Conservation (phyloP, 1,284 basidiomycete species). For the Malassezia slooffiae region DNA sequence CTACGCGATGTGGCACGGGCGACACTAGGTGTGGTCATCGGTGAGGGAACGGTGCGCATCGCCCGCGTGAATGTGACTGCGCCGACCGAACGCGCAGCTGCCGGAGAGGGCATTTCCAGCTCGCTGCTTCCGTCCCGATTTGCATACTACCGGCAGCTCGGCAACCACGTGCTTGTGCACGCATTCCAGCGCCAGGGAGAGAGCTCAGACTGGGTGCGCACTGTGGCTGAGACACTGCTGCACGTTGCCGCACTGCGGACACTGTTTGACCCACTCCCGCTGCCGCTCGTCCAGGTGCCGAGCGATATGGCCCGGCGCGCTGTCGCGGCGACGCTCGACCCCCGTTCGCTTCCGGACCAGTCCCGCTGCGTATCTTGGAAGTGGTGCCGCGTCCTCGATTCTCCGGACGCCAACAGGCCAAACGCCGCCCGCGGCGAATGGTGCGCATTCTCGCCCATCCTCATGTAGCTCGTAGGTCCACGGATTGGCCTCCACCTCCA, state of each 20-base stretch:
- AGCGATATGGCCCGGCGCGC: slow-evolving; percentile 1
- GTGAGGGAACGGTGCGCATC: neutral
- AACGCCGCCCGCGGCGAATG: slow-evolving; percentile 4
- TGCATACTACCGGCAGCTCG: slow-evolving; percentile 3
- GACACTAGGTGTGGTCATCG: neutral
- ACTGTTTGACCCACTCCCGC: slow-evolving; percentile 7
- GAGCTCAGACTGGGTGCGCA: neutral
- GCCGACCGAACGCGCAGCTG: neutral
- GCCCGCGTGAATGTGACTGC: slow-evolving; percentile 1
- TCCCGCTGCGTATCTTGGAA: slow-evolving; percentile 5
- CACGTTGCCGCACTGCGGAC: slow-evolving; percentile 11
- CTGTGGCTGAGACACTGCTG: slow-evolving; percentile 1
- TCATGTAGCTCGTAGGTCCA: neutral
- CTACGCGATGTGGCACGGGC: slow-evolving; percentile 8
- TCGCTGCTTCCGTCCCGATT: slow-evolving; percentile 4
- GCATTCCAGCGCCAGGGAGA: slow-evolving; percentile 1
- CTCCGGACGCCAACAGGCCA: neutral
- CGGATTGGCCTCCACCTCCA: neutral
- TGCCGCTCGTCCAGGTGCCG: neutral
- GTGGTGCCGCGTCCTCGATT: slow-evolving; percentile 4
- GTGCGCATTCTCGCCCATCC: slow-evolving; percentile 8
- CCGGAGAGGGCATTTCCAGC: neutral
- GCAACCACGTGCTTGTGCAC: slow-evolving; percentile 9
- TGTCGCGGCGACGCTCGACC: neutral
- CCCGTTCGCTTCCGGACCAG: neutral